phyloP scores from a whole-genome alignment of 2,329 filamentous ascomycete species.

The Exophiala sp. region DNA sequence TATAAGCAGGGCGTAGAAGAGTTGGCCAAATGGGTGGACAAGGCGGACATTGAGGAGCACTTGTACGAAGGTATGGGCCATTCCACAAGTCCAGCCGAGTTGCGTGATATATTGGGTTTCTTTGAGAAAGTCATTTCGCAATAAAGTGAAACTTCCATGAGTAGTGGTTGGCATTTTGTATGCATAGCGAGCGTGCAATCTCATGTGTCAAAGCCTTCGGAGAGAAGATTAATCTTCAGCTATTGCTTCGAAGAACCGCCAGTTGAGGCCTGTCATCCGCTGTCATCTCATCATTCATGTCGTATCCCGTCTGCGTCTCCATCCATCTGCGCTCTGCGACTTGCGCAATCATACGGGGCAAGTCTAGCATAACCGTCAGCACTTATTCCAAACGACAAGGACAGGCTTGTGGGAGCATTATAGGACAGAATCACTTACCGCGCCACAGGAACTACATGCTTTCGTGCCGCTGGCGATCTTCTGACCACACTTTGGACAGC shows the following conservation, averaged over 20 bases:
- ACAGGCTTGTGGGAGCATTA: neutral
- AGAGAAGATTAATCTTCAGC: too few species aligned
- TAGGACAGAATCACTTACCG: slow-evolving; percentile 18
- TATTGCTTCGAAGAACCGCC: too few species aligned
- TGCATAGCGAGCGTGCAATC: neutral
- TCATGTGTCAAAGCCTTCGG: too few species aligned
- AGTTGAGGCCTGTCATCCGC: too few species aligned
- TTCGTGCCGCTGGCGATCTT: slow-evolving; percentile 20
- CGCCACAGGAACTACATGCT: slow-evolving; percentile 25
- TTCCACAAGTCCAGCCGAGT: slow-evolving; percentile 39
- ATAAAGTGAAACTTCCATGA: slow-evolving; percentile 1
- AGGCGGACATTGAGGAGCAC: slow-evolving; percentile 36
- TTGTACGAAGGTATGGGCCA: slow-evolving; percentile 50
- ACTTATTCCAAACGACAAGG: neutral
- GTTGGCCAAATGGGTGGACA: slow-evolving; percentile 36
- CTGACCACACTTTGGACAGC: slow-evolving; percentile 26
- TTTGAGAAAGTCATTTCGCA: slow-evolving; percentile 22
- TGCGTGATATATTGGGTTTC: slow-evolving; percentile 43
- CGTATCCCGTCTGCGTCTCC: too few species aligned
- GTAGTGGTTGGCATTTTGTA: too few species aligned
- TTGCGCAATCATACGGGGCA: too few species aligned
- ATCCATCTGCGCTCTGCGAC: too few species aligned
- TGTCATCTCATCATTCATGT: too few species aligned
- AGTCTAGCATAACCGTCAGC: neutral
- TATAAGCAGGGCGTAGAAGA: slow-evolving; percentile 41